Conservation (phyloP, 2,329 filamentous ascomycete species). For the Leptographium procerum region DNA sequence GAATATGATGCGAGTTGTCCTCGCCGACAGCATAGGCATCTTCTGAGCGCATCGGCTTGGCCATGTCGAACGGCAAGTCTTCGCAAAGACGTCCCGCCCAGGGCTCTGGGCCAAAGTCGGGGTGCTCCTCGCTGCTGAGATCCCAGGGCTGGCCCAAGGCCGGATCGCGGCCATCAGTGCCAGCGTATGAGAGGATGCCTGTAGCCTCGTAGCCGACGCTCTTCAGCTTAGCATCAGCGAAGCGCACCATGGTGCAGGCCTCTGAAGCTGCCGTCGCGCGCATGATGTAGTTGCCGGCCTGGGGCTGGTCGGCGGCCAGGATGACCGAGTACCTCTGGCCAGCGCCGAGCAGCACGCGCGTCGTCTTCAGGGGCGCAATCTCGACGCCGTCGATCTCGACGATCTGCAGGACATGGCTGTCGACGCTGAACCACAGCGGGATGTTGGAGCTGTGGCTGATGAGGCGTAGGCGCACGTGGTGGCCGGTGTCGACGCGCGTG, state of each 20-base stretch:
- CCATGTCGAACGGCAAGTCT: constrained; percentile 24
- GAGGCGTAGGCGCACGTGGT: constrained; percentile 42
- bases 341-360: constrained; percentile 26
- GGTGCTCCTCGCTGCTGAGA: constrained; percentile 19
- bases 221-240: constrained; percentile 6
- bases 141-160: constrained; percentile 19
- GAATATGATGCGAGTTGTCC: constrained; percentile 21
- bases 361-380: constrained; percentile 35
- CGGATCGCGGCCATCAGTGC: constrained; percentile 4
- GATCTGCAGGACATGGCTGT: constrained; percentile 46
- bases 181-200: constrained; percentile 21
- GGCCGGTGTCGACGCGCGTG: neutral
- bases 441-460: constrained; percentile 62
- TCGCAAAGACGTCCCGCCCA: constrained; percentile 21
- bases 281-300: constrained; percentile 22
- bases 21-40: constrained; percentile 19
- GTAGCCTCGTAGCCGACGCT: constrained; percentile 18
- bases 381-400: constrained; percentile 61
- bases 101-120: constrained; percentile 16
- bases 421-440: constrained; percentile 59
- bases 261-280: constrained; percentile 16
- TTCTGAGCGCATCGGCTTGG: constrained; percentile 19
- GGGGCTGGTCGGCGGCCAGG: constrained; percentile 21
- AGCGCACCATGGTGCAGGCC: constrained; percentile 1
- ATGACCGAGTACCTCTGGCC: constrained; percentile 28